A percentile compares a stretch with the other conserved stretches of the same genome.
These are phyloP conservation scores for Diaporthe eres DNA, from an alignment of 2,329 filamentous ascomycete species.

Conservation along the genomic window DNA sequence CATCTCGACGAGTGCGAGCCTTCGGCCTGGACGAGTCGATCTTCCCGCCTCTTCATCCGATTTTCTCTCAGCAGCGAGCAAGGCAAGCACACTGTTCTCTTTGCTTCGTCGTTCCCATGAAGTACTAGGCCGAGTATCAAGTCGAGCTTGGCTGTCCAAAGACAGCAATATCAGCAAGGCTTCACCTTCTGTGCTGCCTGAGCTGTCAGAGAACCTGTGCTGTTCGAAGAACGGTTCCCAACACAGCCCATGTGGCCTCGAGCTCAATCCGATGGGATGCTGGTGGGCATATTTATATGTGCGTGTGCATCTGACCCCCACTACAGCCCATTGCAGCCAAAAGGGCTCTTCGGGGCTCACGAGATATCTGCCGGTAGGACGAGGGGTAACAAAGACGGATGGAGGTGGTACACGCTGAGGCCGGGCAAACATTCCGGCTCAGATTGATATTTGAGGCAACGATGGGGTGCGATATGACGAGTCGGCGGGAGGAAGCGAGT, in stretches of 20 bases:
- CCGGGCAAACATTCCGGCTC: conserved; percentile 7
- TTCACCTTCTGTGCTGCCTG: neutral
- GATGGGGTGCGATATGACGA: neutral
- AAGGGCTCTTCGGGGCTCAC: neutral
- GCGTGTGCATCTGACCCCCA: neutral
- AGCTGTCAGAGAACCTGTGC: neutral
- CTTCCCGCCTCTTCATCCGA: neutral
- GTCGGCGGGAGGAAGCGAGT: neutral
- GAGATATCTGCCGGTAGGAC: conserved; percentile 30
- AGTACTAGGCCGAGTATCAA: too few species aligned
- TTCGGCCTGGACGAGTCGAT: neutral
- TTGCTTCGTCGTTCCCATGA: neutral
- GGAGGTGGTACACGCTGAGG: neutral
- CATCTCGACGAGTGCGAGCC: neutral
- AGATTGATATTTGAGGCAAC: neutral
- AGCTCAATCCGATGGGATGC: neutral
- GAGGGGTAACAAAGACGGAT: neutral
- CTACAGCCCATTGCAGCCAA: neutral
- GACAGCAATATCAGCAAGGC: neutral
- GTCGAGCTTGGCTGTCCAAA: neutral
- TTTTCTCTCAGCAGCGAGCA: neutral
- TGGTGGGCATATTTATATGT: neutral
- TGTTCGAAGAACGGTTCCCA: neutral
- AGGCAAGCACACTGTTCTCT: neutral
- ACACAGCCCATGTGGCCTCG: neutral